Conservation (phyloP, 306 rosid species). For the Cicer cuneatum region DNA sequence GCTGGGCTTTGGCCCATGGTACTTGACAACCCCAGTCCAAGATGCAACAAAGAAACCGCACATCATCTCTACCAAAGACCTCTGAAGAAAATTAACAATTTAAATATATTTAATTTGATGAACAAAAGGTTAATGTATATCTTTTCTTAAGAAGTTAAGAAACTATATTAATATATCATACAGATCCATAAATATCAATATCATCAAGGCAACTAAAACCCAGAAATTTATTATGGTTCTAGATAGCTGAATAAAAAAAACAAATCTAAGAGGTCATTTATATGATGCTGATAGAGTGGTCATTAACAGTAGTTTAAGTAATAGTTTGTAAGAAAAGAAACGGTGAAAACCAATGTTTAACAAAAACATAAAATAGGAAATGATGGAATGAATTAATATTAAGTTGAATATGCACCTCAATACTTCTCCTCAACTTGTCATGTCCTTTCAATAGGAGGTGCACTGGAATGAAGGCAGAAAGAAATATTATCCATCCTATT, state of each 20-base stretch:
- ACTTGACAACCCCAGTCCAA: slow-evolving; percentile 98
- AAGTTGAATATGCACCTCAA: slow-evolving; percentile 71
- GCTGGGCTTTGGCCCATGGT: slow-evolving; percentile 97
- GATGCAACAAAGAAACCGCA: slow-evolving; percentile 99
- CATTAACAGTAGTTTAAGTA: slow-evolving; percentile 13
- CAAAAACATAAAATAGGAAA: slow-evolving; percentile 26
- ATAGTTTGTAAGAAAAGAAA: slow-evolving; percentile 22
- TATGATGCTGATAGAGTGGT: slow-evolving; percentile 1
- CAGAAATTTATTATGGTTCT: slow-evolving; percentile 6
- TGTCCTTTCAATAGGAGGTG: slow-evolving; percentile 73
- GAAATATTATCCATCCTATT: slow-evolving; percentile 93
- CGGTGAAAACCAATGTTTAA: slow-evolving; percentile 18
- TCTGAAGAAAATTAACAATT: slow-evolving; percentile 56
- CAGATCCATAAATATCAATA: background rate
- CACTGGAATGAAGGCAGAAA: slow-evolving; percentile 83
- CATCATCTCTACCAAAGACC: slow-evolving; percentile 90
- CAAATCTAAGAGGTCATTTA: background rate
- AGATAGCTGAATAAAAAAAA: slow-evolving; percentile 23
- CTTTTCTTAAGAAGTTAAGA: slow-evolving; percentile 9
- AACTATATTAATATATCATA: background rate
- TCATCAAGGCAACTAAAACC: slow-evolving; percentile 13
- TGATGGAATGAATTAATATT: slow-evolving; percentile 34
- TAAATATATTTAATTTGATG: slow-evolving; percentile 19
- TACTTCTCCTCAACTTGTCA: slow-evolving; percentile 70
- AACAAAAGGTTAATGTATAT: slow-evolving; percentile 1